Percentiles rank a stretch among this genome's conserved stretches.
Evolutionary conservation across 371 early-diverging fungal genomes (phyloP).

Genomic region (Rhizopus microsporus): DNA sequence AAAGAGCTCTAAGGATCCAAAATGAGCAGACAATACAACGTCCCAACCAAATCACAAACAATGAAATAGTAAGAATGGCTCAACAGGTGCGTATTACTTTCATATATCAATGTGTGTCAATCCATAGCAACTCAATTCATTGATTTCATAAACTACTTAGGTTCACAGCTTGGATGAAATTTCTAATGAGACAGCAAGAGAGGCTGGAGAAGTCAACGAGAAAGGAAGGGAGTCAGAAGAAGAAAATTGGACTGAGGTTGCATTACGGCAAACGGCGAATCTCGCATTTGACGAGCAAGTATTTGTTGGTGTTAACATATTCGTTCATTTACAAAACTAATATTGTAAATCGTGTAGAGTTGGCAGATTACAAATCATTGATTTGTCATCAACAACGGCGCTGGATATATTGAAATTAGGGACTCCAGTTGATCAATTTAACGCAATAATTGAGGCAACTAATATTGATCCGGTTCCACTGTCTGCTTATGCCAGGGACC

Average conservation of each 20-base stretch:
- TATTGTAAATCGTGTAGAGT: conserved; percentile 16
- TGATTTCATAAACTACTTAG: conserved; percentile 17
- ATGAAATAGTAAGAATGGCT: conserved; percentile 14
- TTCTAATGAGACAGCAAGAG: too few species aligned
- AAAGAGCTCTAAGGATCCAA: conserved; percentile 3
- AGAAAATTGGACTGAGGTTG: background rate
- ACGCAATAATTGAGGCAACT: conserved; percentile 12
- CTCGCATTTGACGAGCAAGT: conserved; percentile 13
- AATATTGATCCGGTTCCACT: background rate
- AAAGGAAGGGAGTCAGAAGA: conserved; percentile 6
- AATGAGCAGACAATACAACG: conserved; percentile 8
- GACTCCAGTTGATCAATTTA: conserved; percentile 11
- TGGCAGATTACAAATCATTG: conserved; percentile 12
- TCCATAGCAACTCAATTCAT: conserved; percentile 12
- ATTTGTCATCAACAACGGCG: conserved; percentile 10
- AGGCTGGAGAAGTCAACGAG: conserved; percentile 15
- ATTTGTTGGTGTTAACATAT: conserved; percentile 10
- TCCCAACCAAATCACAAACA: conserved; percentile 13
- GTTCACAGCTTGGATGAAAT: conserved; percentile 7
- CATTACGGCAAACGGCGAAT: conserved; percentile 4
- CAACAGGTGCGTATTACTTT: conserved; percentile 15
- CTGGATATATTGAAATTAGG: conserved; percentile 16
- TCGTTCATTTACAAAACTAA: conserved; percentile 14
- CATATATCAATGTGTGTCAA: conserved; percentile 15
- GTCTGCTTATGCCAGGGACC: conserved; percentile 3